Conservation (phyloP, 495 filamentous ascomycete species). For the Podospora fimiseda region DNA sequence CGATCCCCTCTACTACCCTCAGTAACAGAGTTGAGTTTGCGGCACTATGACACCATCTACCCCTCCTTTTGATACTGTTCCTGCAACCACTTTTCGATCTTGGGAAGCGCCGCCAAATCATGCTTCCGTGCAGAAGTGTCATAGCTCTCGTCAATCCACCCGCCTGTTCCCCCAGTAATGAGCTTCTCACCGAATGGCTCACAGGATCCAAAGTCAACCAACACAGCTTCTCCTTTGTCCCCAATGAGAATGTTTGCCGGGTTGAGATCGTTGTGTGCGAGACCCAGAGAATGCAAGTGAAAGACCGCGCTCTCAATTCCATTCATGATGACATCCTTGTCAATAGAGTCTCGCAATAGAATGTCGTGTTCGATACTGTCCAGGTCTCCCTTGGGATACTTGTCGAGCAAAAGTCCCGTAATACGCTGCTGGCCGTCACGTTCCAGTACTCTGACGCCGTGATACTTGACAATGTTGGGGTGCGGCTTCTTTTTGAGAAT, state of each 20-base stretch:
- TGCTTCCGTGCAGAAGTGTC: too few species aligned
- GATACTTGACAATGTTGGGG: constrained; percentile 34
- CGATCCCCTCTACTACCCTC: too few species aligned
- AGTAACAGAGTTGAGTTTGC: too few species aligned
- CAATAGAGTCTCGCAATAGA: too few species aligned
- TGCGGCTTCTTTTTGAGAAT: constrained; percentile 18
- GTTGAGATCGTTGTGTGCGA: constrained; percentile 38
- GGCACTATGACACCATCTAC: too few species aligned
- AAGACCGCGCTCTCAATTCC: constrained; percentile 27
- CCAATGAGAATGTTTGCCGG: constrained; percentile 35
- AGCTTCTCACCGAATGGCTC: not conserved
- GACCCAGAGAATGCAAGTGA: constrained; percentile 31
- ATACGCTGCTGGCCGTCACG: constrained; percentile 29
- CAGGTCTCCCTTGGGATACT: constrained; percentile 12
- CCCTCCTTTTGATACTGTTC: too few species aligned
- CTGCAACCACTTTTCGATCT: too few species aligned
- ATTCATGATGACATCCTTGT: constrained; percentile 25
- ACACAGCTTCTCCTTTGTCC: constrained; percentile 20
- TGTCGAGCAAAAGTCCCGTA: constrained; percentile 34
- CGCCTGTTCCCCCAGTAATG: not conserved
- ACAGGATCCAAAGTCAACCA: constrained; percentile 33
- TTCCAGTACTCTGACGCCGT: constrained; percentile 28
- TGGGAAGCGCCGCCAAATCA: too few species aligned
- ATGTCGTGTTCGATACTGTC: constrained; percentile 10
- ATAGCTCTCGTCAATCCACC: not conserved